phyloP scores from a whole-genome alignment of 169 alveolate genomes.

The Babesia divergens region DNA sequence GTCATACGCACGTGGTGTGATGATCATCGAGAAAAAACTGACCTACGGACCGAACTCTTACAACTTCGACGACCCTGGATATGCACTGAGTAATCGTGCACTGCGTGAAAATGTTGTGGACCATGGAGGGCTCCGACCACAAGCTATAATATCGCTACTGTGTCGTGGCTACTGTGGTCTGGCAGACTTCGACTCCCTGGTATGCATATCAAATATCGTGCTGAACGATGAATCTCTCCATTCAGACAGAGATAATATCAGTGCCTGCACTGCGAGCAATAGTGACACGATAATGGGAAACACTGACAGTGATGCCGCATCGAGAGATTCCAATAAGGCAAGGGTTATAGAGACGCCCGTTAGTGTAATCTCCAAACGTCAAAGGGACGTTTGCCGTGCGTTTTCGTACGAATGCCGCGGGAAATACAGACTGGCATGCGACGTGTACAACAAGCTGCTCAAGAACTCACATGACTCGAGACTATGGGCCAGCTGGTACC shows the following conservation, averaged over 20 bases:
- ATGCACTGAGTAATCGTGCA: constrained; percentile 13
- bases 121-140: constrained; percentile 19
- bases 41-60: constrained; percentile 13
- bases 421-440: constrained; percentile 35
- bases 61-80: constrained; percentile 30
- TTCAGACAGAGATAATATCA: background rate
- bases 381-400: constrained; percentile 29
- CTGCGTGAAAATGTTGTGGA: background rate
- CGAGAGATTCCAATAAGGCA: background rate
- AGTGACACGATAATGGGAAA: background rate
- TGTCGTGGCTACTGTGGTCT: constrained; percentile 51
- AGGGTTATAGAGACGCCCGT: background rate
- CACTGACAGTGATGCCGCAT: background rate
- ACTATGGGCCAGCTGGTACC: constrained; percentile 48
- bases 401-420: constrained; percentile 52
- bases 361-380: background rate
- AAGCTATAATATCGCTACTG: constrained; percentile 39
- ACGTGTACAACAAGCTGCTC: constrained; percentile 33
- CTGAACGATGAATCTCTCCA: constrained; percentile 8
- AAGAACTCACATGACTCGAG: constrained; percentile 33
- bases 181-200: constrained; percentile 39
- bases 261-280: background rate
- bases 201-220: constrained; percentile 31
- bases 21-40: constrained; percentile 41
- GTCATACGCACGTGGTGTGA: constrained; percentile 53